A percentile compares a stretch with the other conserved stretches of the same genome.
phyloP scores from a whole-genome alignment of 192 early-diverging fungal genomes.

The Podila minutissima region DNA sequence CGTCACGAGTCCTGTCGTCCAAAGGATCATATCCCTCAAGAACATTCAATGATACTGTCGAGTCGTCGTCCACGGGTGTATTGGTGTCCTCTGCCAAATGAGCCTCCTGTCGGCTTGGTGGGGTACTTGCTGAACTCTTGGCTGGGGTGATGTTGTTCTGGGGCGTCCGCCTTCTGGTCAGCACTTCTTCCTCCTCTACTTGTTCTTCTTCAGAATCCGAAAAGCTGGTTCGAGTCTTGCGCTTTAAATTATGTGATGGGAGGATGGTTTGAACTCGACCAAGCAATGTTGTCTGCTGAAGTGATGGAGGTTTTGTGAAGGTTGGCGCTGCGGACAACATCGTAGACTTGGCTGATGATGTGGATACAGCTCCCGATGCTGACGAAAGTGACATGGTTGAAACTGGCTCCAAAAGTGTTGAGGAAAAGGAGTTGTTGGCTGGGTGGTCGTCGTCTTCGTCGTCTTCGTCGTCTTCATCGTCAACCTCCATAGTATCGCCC shows the following conservation, averaged over 20 bases:
- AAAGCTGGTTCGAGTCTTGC: constrained; percentile 2
- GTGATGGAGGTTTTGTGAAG: neutral
- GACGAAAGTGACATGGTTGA: neutral
- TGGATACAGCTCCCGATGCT: neutral
- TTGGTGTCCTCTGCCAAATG: neutral
- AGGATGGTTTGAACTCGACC: neutral
- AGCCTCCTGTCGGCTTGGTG: neutral
- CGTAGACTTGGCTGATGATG: neutral
- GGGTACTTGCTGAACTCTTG: neutral
- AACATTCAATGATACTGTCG: constrained; percentile 7
- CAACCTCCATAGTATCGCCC: neutral
- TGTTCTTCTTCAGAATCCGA: constrained; percentile 22
- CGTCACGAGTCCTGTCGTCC: constrained; percentile 24
- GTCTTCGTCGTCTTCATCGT: neutral
- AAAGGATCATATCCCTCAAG: constrained; percentile 44
- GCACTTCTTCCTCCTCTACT: neutral
- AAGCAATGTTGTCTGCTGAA: neutral
- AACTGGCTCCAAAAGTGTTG: neutral
- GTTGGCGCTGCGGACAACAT: neutral
- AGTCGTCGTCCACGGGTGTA: neutral
- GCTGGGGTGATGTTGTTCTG: no score
- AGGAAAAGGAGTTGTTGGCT: neutral
- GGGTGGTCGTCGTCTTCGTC: neutral
- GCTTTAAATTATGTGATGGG: constrained; percentile 5
- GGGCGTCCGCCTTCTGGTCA: neutral